These are phyloP conservation scores for Phytophthora citrophthora DNA, from an alignment of 352 stramenopile species.

Conservation along the genomic window DNA sequence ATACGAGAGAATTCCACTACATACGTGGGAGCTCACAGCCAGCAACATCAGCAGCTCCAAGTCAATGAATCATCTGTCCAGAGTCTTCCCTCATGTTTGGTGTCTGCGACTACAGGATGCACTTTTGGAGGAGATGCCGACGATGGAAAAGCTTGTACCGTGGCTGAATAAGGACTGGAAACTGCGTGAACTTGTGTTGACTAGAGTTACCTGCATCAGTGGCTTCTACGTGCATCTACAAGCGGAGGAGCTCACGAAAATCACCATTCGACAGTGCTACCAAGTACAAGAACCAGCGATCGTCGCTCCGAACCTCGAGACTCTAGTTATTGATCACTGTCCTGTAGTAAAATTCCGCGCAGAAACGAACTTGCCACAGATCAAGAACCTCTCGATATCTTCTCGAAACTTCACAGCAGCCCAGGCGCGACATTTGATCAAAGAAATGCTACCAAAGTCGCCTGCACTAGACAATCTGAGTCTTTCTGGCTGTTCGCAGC, in stretches of 20 bases:
- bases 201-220: slow-evolving; percentile 50
- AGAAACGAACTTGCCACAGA: slow-evolving; percentile 48
- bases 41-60: slow-evolving; percentile 32
- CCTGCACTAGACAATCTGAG: slow-evolving; percentile 37
- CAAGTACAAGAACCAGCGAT: slow-evolving; percentile 61
- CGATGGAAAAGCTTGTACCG: slow-evolving; percentile 42
- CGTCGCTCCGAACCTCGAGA: slow-evolving; percentile 35
- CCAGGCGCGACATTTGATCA: slow-evolving; percentile 50
- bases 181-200: slow-evolving; percentile 54
- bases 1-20: slow-evolving; percentile 31
- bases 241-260: slow-evolving; percentile 50
- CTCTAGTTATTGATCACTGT: slow-evolving; percentile 53
- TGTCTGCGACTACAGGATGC: slow-evolving; percentile 44
- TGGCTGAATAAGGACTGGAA: slow-evolving; percentile 35
- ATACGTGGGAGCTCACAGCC: slow-evolving; percentile 55
- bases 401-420: slow-evolving; percentile 57
- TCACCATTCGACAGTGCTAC: slow-evolving; percentile 64
- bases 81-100: slow-evolving; percentile 50
- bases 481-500: slow-evolving; percentile 53
- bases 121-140: slow-evolving; percentile 32
- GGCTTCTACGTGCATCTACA: slow-evolving; percentile 52
- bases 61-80: slow-evolving; percentile 32
- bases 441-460: slow-evolving; percentile 37
- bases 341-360: slow-evolving; percentile 47
- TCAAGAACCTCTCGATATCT: slow-evolving; percentile 53